phyloP scores from a whole-genome alignment of 164 flowering plant genomes.

The Tetracentron sinense region DNA sequence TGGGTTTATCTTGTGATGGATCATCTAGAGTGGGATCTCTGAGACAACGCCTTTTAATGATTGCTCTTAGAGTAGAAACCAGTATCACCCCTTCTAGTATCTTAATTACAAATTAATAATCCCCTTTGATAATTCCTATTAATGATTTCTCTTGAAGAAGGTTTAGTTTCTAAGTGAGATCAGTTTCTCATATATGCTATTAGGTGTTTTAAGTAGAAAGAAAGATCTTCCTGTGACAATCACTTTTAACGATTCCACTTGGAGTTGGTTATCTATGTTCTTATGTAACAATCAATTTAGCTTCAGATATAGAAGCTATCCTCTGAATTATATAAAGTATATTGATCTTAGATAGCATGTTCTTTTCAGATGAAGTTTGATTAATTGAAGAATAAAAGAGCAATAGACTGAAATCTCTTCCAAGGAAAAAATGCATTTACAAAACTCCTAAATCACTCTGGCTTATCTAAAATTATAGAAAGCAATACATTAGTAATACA shows the following conservation, averaged over 20 bases:
- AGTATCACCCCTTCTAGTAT: slow-evolving; percentile 2
- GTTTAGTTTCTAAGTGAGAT: not conserved
- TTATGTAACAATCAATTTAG: slow-evolving; percentile 1
- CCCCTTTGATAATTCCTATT: not conserved
- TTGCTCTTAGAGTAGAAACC: slow-evolving; percentile 36
- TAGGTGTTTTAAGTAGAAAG: slow-evolving; percentile 1
- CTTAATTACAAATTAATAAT: not conserved
- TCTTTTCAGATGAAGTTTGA: no score
- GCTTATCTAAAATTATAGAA: no score
- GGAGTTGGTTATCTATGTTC: slow-evolving; percentile 19
- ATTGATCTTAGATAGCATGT: no score
- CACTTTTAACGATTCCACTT: slow-evolving; percentile 38
- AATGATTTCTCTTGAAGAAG: not conserved
- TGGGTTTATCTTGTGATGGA: not conserved
- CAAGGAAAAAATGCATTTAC: no score
- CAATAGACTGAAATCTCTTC: no score
- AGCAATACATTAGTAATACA: no score
- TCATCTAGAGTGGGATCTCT: slow-evolving; percentile 20
- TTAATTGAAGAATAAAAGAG: no score
- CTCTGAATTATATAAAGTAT: slow-evolving; percentile 4
- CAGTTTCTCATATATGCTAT: not conserved
- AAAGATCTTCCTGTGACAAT: slow-evolving; percentile 21
- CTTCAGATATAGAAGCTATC: not conserved
- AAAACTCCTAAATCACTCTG: no score
- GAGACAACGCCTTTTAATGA: slow-evolving; percentile 61